These are phyloP conservation scores for Gymnopilus dilepis DNA, from an alignment of 768 basidiomycete genomes.

Conservation along the genomic window DNA sequence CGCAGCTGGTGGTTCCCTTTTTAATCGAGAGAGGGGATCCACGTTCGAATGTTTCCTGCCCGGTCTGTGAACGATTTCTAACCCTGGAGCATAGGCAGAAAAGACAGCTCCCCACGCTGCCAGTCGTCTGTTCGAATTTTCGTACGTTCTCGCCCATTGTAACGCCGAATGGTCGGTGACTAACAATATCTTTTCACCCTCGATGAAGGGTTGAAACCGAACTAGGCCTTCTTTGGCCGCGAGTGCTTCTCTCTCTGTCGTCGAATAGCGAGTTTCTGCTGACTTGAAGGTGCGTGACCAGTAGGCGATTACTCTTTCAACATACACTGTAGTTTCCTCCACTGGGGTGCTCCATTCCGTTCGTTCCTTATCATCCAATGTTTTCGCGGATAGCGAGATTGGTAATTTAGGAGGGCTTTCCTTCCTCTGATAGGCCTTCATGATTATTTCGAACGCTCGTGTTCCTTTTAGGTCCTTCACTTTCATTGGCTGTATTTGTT, in stretches of 20 bases:
- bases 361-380: neutral
- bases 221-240: conserved; percentile 2
- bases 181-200: too few relatives aligned
- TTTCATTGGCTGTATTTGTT: conserved; percentile 14
- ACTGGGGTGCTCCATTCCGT: neutral
- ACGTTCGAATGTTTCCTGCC: conserved; percentile 7
- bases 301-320: conserved; percentile 8
- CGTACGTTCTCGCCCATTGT: neutral
- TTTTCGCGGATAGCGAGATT: neutral
- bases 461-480: conserved; percentile 12
- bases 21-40: neutral
- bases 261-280: conserved; percentile 3
- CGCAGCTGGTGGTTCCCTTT: neutral
- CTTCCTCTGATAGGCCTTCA: neutral
- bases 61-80: conserved; percentile 6
- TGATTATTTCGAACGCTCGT: neutral
- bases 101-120: conserved; percentile 3
- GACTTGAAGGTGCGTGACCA: conserved; percentile 4
- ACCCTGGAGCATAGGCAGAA: neutral
- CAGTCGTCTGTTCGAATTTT: conserved; percentile 1
- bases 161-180: too few relatives aligned
- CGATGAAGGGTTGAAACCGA: too few relatives aligned
- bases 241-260: conserved; percentile 9
- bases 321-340: neutral
- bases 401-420: neutral